Conservation (phyloP, 805 yeast species). For the Lipomyces kockii region DNA sequence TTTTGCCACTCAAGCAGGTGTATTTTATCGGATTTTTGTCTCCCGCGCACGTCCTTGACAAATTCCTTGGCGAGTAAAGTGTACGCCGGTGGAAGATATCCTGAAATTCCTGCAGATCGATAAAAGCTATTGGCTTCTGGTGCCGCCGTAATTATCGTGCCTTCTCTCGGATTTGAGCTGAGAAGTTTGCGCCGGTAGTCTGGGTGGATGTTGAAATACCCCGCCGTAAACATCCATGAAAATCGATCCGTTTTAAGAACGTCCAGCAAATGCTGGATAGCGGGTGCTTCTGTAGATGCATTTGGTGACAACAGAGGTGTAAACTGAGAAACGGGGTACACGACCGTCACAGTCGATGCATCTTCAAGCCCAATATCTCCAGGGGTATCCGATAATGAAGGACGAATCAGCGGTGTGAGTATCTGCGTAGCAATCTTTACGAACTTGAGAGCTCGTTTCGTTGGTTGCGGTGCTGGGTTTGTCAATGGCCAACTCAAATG, state of each 20-base stretch:
- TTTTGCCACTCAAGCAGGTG: constrained; percentile 80
- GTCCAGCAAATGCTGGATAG: constrained; percentile 58
- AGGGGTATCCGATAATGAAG: constrained; percentile 31
- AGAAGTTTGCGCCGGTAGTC: constrained; percentile 65
- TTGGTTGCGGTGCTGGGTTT: constrained; percentile 67
- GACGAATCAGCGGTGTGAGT: constrained; percentile 64
- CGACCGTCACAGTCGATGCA: constrained; percentile 57
- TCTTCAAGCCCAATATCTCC: not conserved
- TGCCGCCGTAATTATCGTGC: constrained; percentile 85
- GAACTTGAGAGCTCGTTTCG: constrained; percentile 39
- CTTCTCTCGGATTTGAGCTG: constrained; percentile 57
- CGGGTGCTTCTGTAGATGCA: constrained; percentile 80
- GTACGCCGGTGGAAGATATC: constrained; percentile 85
- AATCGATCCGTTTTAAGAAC: constrained; percentile 47
- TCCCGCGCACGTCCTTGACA: constrained; percentile 54
- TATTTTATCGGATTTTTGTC: constrained; percentile 54
- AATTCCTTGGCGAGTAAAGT: constrained; percentile 73
- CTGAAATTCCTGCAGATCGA: constrained; percentile 78
- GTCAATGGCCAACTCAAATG: constrained; percentile 73
- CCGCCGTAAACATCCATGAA: constrained; percentile 91
- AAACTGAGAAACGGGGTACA: constrained; percentile 90
- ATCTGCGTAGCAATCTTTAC: constrained; percentile 52
- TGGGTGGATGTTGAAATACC: constrained; percentile 90
- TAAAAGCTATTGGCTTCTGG: constrained; percentile 94
- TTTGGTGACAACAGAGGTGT: constrained; percentile 75